Base-by-base conservation (phyloP, 2,329 filamentous ascomycete genomes). In the Bretziella fagacearum region DNA sequence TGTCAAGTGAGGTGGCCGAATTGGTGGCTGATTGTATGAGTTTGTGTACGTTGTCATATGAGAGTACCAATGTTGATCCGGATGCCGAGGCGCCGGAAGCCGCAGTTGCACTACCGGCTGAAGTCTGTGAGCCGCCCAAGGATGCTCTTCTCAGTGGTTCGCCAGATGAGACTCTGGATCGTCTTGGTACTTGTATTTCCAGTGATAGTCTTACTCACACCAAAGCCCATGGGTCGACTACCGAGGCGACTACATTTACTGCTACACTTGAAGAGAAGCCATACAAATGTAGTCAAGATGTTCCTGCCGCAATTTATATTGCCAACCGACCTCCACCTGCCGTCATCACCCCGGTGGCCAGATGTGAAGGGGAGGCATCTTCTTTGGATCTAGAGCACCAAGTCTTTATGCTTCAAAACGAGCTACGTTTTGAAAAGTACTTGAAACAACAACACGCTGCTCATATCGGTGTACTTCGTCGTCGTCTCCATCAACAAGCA, bases 381-480 rank as follows among this genome's bases (percentile, higher is more conserved):
- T 44, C 26, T 43, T 36, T 20, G 3, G 48, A 46, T 53, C 63
- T 91, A 3, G 77, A 84, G 53, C 73, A 80, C 35, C 79, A 86
- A 55, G 73, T 85, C n/a, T 71, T 85, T 46, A 64, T 87, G 2
- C 62, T 91, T 8, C 77, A 80, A 37, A 91, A 87, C 52, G 83
- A 91, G 55, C 66, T 91, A 36, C 83, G 81, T 53, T 91, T 89
- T 56, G 84, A 91, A 59, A 71, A 81, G 22, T 89, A 85, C 60
- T 70, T 89, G 55, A 89, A 87, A 58, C 76, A 85, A 53, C 84
- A 91, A 56, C 84, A 89, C 58, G 74, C 87, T 53, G 74, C 79
- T 2, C 82, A 89, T 50, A 87, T 91, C 57, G 82, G 82, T 1
- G 81, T 84, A 56, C 63, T 91, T 35, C 79, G 83, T 54, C 71